Percentiles rank a stretch among this genome's conserved stretches.
phyloP scores from a whole-genome alignment of 106 monocot species.

The Narthecium ossifragum region DNA sequence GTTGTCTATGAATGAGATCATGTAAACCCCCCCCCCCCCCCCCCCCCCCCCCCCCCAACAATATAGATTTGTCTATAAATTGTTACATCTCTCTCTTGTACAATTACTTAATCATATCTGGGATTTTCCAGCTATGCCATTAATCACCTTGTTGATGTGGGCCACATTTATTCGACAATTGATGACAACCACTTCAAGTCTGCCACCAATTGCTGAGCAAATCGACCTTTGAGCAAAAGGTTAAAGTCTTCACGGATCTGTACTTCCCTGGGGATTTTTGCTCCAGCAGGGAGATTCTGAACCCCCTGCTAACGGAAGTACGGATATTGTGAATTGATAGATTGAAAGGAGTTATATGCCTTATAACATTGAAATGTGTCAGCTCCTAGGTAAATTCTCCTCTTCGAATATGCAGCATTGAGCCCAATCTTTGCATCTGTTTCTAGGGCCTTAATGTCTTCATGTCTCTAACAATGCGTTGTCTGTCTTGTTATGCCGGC shows the following conservation, averaged over 20 bases:
- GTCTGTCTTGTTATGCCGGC: no score
- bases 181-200: constrained; percentile 58
- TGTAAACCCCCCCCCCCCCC: constrained; percentile 3
- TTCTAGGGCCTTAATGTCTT: no score
- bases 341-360: no score
- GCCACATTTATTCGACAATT: constrained; percentile 51
- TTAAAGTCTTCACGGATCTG: no score
- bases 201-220: constrained; percentile 14
- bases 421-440: no score
- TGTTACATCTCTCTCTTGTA: background rate
- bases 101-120: no score
- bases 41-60: background rate
- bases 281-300: no score
- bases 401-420: no score
- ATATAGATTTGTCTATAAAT: no score
- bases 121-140: constrained; percentile 27
- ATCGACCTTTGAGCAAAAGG: background rate
- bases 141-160: constrained; percentile 41
- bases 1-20: constrained; percentile 29
- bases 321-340: background rate
- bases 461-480: no score
- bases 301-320: background rate
- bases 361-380: background rate
- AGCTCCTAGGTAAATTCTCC: background rate
- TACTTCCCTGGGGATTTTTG: no score